Base-by-base conservation (phyloP, 495 filamentous ascomycete genomes). In the Cudoniella acicularis region DNA sequence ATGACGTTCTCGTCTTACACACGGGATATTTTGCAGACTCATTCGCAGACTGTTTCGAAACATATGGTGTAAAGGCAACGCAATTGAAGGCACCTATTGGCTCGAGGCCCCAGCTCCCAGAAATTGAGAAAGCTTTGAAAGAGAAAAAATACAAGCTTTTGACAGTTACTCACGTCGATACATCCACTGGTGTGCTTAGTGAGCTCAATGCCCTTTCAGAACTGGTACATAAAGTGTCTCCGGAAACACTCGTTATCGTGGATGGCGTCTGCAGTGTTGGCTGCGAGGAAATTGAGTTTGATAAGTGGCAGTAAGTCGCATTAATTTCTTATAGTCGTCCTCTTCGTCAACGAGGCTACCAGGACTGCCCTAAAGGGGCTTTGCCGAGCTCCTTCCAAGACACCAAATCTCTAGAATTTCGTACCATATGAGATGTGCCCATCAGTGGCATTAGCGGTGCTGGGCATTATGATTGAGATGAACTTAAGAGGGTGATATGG, bases 261-360 rank as follows among this genome's bases (percentile, higher is more conserved):
- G 94, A 98, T 70, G 94, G 92, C 50, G 94, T 98, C 21, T 98
- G 94, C 83, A 93, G 89, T 69, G 94, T 97, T 54, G 94, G 92
- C 23, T 91, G 86, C 69, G 94, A 98, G 74, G 92, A 96, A 74
- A 92, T 98, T 64, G 84, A 83, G 21, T 98, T 98, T 73, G 94
- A 98, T 70, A 87, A 87, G 57, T 98, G 94, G 94, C 86, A 67
- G 84, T 36, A 36, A 36, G 30, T 36, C 4, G 30, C 30, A 13
- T 45, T 36, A 6, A 4, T 36, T 36, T 6, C 30, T 36, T 36
- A 4, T 36, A 13, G 13, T 36, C 13, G 4, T 6, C 30, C 30
- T 36, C 30, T 36, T 36, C 30, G 13, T 36, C 13, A n/a, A n/a
- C n/a, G n/a, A n/a, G n/a, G n/a, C n/a, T n/a, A n/a, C n/a, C n/a